phyloP scores from a whole-genome alignment of 495 filamentous ascomycete species.

The Copromyces sp. region DNA sequence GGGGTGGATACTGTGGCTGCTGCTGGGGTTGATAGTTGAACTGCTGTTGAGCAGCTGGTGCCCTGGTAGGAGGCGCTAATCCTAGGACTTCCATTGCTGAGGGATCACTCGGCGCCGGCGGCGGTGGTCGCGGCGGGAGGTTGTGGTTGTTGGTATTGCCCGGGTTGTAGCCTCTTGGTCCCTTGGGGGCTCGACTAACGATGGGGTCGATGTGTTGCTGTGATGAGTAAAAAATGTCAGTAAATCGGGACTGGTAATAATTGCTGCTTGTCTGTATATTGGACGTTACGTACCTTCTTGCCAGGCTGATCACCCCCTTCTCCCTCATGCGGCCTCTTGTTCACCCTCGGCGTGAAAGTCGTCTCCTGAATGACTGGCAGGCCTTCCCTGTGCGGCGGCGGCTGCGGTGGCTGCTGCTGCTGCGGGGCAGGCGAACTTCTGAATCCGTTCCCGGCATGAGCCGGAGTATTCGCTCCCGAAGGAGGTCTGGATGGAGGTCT shows the following conservation, averaged over 20 bases:
- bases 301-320: constrained; percentile 8
- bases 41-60: background rate
- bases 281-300: constrained; percentile 17
- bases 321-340: constrained; percentile 21
- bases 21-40: background rate
- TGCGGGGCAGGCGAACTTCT: constrained; percentile 1
- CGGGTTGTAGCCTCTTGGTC: background rate
- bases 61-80: constrained; percentile 13
- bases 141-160: background rate
- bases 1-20: background rate
- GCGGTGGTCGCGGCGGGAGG: background rate
- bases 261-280: background rate
- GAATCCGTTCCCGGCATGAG: background rate
- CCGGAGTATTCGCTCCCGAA: background rate
- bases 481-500: background rate
- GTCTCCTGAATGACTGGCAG: constrained; percentile 17
- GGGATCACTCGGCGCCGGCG: constrained; percentile 14
- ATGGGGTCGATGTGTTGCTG: background rate
- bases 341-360: constrained; percentile 7
- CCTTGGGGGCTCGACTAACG: constrained; percentile 6
- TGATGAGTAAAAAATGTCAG: background rate
- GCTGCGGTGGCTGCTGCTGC: constrained; percentile 6
- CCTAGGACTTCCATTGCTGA: constrained; percentile 24
- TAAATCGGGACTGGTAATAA: background rate
- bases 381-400: constrained; percentile 3